Base-by-base conservation (phyloP, 2,329 filamentous ascomycete genomes). In the Thielaviopsis ethacetica region DNA sequence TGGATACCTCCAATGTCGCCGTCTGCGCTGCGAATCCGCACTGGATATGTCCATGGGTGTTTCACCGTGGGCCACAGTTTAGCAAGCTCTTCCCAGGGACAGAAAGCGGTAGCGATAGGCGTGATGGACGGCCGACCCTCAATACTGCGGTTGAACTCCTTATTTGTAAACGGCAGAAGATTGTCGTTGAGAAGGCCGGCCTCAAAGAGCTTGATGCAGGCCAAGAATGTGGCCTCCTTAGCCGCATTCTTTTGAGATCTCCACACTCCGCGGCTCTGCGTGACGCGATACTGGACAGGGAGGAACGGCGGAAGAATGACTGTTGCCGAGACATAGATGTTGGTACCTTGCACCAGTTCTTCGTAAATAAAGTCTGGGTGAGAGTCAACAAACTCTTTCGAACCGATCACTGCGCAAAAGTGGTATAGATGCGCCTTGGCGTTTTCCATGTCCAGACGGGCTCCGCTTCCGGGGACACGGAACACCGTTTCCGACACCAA, bases 151-250 rank as follows among this genome's bases (percentile, higher is more conserved):
- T 70, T 65, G 9, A 70, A 63, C n/a, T 73, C 72, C 1, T 73
- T 68, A 10, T 72, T 69, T 58, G 69, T 70, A 15, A 77, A 71
- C 9, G 91, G 91, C 49, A 95, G 74, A 0, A 96, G 71, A 64
- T 95, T 77, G 15, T 94, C 80, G 62, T 88, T 90, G 1, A 97
- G 70, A 5, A 96, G 72, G 0, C 85, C 85, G 26, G 79, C 84
- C 7, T 79, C 65, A 66, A 91, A 83, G 0, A 97, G 74, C 5
- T 75, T 75, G 22, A 80, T 71, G 66, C 91, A 95, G 0, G 90
- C 87, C 65, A 88, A 80, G 62, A 95, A 93, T 0, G 88, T 86
- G 0, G 85, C 88, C 68, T 96, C 91, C 66, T 86, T 88, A 64
- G 76, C 82, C 0, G 90, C 89, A 64, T 81, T 82, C 60, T 76